Evolutionary conservation across 345 rosid genomes (phyloP).

Genomic region (Aethionema arabicum): DNA sequence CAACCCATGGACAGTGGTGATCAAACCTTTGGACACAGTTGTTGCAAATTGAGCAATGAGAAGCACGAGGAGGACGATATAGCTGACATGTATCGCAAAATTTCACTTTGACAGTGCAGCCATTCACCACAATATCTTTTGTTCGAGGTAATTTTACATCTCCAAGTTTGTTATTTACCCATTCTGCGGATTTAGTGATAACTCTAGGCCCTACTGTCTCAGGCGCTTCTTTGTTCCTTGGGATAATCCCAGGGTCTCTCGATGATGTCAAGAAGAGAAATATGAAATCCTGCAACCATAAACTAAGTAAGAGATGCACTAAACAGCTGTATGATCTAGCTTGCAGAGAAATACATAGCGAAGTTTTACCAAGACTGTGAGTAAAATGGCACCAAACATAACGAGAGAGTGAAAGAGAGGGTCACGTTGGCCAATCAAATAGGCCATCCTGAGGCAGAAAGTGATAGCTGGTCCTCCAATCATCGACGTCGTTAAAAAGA

Average conservation of each 20-base stretch:
- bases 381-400: conserved; percentile 43
- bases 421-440: conserved; percentile 38
- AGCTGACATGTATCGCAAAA: conserved; percentile 81
- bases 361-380: conserved; percentile 53
- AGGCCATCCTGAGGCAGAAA: conserved; percentile 53
- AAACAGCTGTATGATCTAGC: background rate
- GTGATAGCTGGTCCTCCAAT: conserved; percentile 68
- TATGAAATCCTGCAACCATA: conserved; percentile 51
- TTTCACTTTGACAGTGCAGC: conserved; percentile 63
- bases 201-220: conserved; percentile 48
- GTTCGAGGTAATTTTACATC: conserved; percentile 52
- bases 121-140: conserved; percentile 56
- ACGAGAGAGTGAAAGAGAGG: conserved; percentile 34
- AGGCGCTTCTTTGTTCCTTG: conserved; percentile 40
- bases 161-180: conserved; percentile 46
- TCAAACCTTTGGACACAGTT: conserved; percentile 91
- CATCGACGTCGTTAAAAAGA: conserved; percentile 56
- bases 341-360: conserved; percentile 22
- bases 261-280: conserved; percentile 70
- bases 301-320: background rate
- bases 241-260: conserved; percentile 86
- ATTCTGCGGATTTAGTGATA: conserved; percentile 49
- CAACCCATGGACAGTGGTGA: conserved; percentile 99
- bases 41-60: conserved; percentile 93
- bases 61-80: conserved; percentile 86